Base-by-base conservation (phyloP, 805 yeast genomes). In the Saturnispora sanitii region DNA sequence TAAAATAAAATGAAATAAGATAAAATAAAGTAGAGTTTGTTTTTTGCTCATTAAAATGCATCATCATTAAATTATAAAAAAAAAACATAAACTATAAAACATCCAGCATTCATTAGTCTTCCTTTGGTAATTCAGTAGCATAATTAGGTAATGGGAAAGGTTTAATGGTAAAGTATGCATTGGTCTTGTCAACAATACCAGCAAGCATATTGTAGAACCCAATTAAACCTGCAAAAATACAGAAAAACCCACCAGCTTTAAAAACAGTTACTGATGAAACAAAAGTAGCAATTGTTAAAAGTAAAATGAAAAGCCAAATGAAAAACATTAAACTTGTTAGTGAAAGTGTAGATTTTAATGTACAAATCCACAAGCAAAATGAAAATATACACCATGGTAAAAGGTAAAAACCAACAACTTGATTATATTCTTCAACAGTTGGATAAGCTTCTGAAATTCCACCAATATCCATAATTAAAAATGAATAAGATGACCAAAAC, bases 371-470 rank as follows among this genome's bases (percentile, higher is more conserved):
- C 52, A 71, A 60, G 39, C 63, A 44, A 40, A 70, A 68, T 5
- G 76, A 63, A 50, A 71, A 73, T 2, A 75, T 55, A 15, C 68
- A 66, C 77, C 78, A 75, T 0, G 73, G 77, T 3, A 70, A 48
- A 31, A 72, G 58, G 56, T 58, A 72, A 29, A 73, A 54, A 1
- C 74, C 79, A 36, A 71, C 52, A 6, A 74, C 72, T 42, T 70
- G 66, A 27, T 47, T 51, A 37, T 60, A 64, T 30, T 64, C 71
- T 4, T 57, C 55, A 3, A 56, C 52, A 11, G 64, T 55, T 9
- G 49, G 3, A 45, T 73, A 73, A 1, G 68, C 60, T 1, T 59
- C 56, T 1, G 55, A 44, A 21, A 71, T 62, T 1, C 67, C 70
- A 49, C 72, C 72, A 5, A 65, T 55, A 32, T 65, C 65, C 45